phyloP scores from a whole-genome alignment of 148 eudicot genomes.

The Nyssa sinensis region DNA sequence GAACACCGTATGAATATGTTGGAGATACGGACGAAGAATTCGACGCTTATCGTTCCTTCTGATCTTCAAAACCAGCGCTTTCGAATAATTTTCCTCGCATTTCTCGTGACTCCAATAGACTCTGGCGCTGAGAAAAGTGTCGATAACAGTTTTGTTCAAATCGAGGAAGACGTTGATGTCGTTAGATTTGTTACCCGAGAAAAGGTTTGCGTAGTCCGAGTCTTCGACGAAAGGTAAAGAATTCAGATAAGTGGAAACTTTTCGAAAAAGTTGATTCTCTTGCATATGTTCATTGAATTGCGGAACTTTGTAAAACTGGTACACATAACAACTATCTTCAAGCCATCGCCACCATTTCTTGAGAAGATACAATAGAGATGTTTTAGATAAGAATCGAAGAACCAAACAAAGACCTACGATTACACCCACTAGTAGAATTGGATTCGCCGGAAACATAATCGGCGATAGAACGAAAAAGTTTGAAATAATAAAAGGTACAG shows the following conservation, averaged over 20 bases:
- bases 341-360: slow-evolving; percentile 23
- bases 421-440: slow-evolving; percentile 8
- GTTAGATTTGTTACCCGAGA: slow-evolving; percentile 45
- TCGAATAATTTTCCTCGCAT: slow-evolving; percentile 7
- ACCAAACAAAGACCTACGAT: slow-evolving; percentile 17
- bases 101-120: slow-evolving; percentile 46
- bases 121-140: slow-evolving; percentile 44
- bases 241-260: slow-evolving; percentile 45
- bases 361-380: slow-evolving; percentile 30
- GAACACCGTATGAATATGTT: slow-evolving; percentile 49
- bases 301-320: slow-evolving; percentile 53
- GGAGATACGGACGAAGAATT: slow-evolving; percentile 52
- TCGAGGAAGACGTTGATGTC: slow-evolving; percentile 53
- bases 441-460: slow-evolving; percentile 14
- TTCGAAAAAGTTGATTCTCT: slow-evolving; percentile 52
- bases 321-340: slow-evolving; percentile 33
- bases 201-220: slow-evolving; percentile 55
- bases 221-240: slow-evolving; percentile 51
- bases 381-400: slow-evolving; percentile 27
- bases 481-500: too few relatives aligned
- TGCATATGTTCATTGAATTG: slow-evolving; percentile 50
- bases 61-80: slow-evolving; percentile 43
- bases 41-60: slow-evolving; percentile 51
- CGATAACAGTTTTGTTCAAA: slow-evolving; percentile 34
- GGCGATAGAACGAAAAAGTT: neutral